Evolutionary conservation across 164 flowering plant species (phyloP).

Genomic region (Tetrastigma voinierianum): DNA sequence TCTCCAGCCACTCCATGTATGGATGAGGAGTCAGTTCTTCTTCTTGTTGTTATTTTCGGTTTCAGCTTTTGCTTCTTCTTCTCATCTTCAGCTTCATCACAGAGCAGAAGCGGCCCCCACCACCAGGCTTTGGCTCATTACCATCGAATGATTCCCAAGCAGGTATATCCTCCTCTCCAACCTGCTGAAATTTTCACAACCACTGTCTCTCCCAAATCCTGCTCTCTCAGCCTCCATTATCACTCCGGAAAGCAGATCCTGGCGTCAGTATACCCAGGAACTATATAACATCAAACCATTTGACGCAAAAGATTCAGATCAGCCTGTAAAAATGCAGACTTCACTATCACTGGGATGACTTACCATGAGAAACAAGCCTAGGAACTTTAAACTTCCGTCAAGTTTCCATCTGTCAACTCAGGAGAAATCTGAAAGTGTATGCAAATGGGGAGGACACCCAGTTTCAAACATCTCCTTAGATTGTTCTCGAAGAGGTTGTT

Average conservation of each 20-base stretch:
- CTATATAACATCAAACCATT: not conserved
- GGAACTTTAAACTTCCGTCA: slow-evolving; percentile 30
- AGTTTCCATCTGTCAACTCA: slow-evolving; percentile 26
- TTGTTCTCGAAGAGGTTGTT: slow-evolving; percentile 19
- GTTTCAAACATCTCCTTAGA: slow-evolving; percentile 18
- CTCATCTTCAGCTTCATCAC: not conserved
- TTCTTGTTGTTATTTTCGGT: too few species aligned
- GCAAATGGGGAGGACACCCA: slow-evolving; percentile 25
- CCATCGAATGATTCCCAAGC: slow-evolving; percentile 17
- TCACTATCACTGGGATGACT: slow-evolving; percentile 29
- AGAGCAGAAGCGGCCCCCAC: slow-evolving; percentile 23
- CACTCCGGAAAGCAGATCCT: slow-evolving; percentile 1
- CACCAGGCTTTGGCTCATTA: slow-evolving; percentile 27
- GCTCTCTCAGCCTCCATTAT: not conserved
- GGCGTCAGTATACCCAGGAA: too few species aligned
- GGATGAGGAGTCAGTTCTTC: not conserved
- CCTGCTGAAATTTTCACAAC: slow-evolving; percentile 29
- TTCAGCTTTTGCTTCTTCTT: too few species aligned
- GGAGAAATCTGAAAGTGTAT: slow-evolving; percentile 39
- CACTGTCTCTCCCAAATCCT: slow-evolving; percentile 19
- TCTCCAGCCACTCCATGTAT: slow-evolving; percentile 21
- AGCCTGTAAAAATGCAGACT: slow-evolving; percentile 3
- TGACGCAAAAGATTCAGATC: not conserved
- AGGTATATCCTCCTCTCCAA: slow-evolving; percentile 22
- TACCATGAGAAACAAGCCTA: slow-evolving; percentile 36